phyloP scores from a whole-genome alignment of 2,329 filamentous ascomycete species.

The Fusarium illudens region DNA sequence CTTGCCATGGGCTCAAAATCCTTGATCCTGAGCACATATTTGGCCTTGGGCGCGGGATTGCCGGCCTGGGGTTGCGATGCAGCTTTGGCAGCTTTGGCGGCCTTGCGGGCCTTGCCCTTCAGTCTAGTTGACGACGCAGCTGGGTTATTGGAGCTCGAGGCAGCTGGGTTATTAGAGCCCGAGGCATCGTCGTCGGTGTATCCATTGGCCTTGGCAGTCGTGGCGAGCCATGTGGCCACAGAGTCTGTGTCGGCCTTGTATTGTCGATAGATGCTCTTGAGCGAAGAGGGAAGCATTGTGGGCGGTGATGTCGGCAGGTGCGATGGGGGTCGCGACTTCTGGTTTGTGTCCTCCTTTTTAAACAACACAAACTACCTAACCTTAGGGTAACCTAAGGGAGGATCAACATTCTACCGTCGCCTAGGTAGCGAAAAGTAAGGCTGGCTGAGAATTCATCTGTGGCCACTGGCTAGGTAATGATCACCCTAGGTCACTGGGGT shows the following conservation, averaged over 20 bases:
- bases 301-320: background rate
- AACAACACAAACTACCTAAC: no score
- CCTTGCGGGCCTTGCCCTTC: conserved; percentile 19
- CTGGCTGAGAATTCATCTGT: no score
- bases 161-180: background rate
- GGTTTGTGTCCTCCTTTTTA: no score
- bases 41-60: background rate
- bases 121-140: background rate
- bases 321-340: background rate
- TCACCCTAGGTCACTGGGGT: no score
- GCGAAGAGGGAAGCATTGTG: conserved; percentile 13
- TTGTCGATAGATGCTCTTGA: conserved; percentile 23
- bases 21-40: conserved; percentile 17
- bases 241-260: conserved; percentile 36
- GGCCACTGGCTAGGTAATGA: no score
- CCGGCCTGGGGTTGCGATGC: background rate
- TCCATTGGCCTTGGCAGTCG: conserved; percentile 26
- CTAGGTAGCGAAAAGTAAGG: no score
- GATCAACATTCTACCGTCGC: no score
- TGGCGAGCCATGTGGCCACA: conserved; percentile 26
- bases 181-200: background rate
- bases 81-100: background rate
- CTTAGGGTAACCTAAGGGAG: no score
- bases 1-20: conserved; percentile 33
- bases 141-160: background rate